Evolutionary conservation across 208 protist species (phyloP), one percentile per base, ranked within the genome.

Genomic region (Herpetomonas samuelpessoai): DNA sequence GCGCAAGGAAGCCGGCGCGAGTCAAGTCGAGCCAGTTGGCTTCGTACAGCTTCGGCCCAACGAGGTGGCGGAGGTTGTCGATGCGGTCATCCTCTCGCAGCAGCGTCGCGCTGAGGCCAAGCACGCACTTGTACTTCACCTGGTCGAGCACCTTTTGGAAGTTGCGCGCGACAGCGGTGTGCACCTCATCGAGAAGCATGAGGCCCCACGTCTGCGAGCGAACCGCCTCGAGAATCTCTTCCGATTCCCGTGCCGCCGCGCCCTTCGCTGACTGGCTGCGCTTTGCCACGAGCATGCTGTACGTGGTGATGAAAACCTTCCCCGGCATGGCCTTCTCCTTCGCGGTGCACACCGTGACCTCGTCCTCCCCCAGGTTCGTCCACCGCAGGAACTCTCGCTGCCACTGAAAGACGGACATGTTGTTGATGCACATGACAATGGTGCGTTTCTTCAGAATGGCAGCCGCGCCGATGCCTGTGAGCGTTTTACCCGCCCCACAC

Each of bases 401-500:
- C 98, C 98, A 99, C 77, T 99, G 98, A 27, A 97, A 89, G 0
- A 99, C 96, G 12, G 97, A 96, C 66, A 98, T 96, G 59, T 86
- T 79, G 65, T 95, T 96, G 58, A 97, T 97, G 68, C 93, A 99
- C 68, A 98, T 87, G 28, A 99, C 93, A 6, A 99, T 82, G 0
- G 91, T 97, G 12, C 80, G 75, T 62, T 98, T 97, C 57, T 98
- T 93, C 52, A 99, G 74, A 4, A 88, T 98, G 24, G 73, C 79
- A 1, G 91, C 86, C 0, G 97, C 97, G 3, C 95, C 97, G 51
- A 99, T 98, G n/a, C 98, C 99, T 12, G 98, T 98, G 9, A 99
- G 87, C 16, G 98, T 99, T 79, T 99, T 99, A 45, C 99, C 99
- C 2, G 98, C 97, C 24, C 99, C 99, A 78, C 99, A 99, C 22